Evolutionary conservation across 345 rosid species (phyloP).

Genomic region (Psidium guajava): DNA sequence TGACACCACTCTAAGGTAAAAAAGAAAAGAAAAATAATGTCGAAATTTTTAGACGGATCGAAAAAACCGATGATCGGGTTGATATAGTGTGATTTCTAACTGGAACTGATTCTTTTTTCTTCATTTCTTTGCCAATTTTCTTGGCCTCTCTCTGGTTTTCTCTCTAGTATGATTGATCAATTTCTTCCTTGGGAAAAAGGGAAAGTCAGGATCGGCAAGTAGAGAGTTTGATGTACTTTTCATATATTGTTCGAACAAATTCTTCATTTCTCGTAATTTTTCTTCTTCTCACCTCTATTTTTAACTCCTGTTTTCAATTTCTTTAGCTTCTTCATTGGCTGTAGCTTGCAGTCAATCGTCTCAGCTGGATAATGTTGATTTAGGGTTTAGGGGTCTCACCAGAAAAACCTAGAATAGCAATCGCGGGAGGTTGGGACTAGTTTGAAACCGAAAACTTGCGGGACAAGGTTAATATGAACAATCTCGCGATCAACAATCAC

Average conservation of each 20-base stretch:
- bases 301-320: too few species aligned
- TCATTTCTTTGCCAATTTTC: background rate
- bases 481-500: background rate
- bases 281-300: background rate
- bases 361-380: too few species aligned
- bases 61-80: background rate
- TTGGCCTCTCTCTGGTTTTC: background rate
- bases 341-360: too few species aligned
- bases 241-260: background rate
- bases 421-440: background rate
- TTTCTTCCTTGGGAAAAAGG: background rate
- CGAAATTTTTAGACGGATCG: background rate
- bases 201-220: background rate
- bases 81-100: background rate
- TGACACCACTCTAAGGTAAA: background rate
- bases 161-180: background rate
- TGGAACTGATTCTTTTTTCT: accelerated
- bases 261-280: background rate
- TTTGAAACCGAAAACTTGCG: background rate
- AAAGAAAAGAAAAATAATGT: too few species aligned
- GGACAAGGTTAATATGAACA: too few species aligned
- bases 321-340: too few species aligned
- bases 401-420: too few species aligned
- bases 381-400: background rate
- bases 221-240: background rate